A percentile compares a stretch with the other conserved stretches of the same genome.
phyloP scores from a whole-genome alignment of 257 asterid genomes.

The Scutellaria baicalensis region DNA sequence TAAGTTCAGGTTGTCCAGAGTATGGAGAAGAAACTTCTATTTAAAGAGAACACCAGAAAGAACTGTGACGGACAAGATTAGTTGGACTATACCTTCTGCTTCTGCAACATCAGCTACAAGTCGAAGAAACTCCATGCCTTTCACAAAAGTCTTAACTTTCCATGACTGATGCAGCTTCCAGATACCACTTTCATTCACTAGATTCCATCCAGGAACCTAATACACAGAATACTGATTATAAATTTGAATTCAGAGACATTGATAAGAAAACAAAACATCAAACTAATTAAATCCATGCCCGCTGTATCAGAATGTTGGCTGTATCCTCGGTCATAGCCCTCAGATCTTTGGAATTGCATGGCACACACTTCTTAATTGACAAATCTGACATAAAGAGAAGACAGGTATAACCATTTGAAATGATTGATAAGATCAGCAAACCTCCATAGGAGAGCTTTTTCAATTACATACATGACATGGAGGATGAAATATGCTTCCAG shows the following conservation, averaged over 20 bases:
- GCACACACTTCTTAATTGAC: slow-evolving; percentile 76
- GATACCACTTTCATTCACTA: slow-evolving; percentile 55
- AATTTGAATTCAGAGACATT: background rate
- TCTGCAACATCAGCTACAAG: slow-evolving; percentile 85
- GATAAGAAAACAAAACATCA: background rate
- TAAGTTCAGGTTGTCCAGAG: background rate
- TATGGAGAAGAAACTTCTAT: background rate
- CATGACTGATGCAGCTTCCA: slow-evolving; percentile 72
- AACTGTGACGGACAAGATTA: slow-evolving; percentile 1
- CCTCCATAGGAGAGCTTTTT: background rate
- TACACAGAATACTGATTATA: background rate
- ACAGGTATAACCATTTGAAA: background rate
- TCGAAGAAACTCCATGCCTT: slow-evolving; percentile 80
- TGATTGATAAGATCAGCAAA: background rate
- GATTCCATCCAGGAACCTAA: slow-evolving; percentile 84
- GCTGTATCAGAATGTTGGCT: slow-evolving; percentile 37
- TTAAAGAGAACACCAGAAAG: background rate
- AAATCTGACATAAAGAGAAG: slow-evolving; percentile 44
- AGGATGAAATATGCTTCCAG: background rate
- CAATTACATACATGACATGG: background rate
- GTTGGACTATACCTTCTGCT: slow-evolving; percentile 58
- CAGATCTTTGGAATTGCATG: slow-evolving; percentile 55
- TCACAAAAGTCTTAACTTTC: slow-evolving; percentile 83
- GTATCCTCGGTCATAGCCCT: slow-evolving; percentile 61
- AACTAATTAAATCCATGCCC: slow-evolving; percentile 21